phyloP scores from a whole-genome alignment of 1,284 basidiomycete genomes.

The Mycena citricolor region DNA sequence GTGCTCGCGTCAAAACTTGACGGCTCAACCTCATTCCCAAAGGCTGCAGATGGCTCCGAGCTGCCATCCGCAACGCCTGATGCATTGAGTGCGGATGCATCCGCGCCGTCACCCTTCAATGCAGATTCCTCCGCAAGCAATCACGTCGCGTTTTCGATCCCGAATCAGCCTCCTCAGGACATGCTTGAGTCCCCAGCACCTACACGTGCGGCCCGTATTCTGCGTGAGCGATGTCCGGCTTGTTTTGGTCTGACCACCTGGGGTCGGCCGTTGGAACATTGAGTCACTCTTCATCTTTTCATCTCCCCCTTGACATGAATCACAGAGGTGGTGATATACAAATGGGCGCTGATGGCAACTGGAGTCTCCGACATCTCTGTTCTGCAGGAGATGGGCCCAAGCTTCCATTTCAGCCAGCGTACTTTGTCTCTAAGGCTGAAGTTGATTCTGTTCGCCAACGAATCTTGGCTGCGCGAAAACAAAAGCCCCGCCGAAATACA shows the following conservation, averaged over 20 bases:
- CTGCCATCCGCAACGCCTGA: no score
- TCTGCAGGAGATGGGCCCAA: not conserved
- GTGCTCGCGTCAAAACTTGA: no score
- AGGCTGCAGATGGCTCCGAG: no score
- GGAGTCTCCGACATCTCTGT: not conserved
- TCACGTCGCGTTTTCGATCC: no score
- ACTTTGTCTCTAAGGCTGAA: not conserved
- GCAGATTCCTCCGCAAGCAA: no score
- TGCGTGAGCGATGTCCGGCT: not conserved
- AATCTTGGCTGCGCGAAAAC: slow-evolving; percentile 29
- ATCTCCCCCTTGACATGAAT: not conserved
- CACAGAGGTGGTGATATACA: slow-evolving; percentile 1
- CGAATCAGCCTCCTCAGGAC: no score
- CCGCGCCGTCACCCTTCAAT: no score
- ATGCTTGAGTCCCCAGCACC: no score
- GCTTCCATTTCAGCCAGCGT: not conserved
- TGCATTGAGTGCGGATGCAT: no score
- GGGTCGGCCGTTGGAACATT: not conserved
- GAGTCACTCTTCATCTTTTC: not conserved
- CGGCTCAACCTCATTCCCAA: no score
- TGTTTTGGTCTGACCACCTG: not conserved
- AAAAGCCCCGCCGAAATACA: no score
- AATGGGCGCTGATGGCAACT: not conserved
- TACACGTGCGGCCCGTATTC: not conserved
- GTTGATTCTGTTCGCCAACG: slow-evolving; percentile 21